Conservation (phyloP, 2,329 filamentous ascomycete genomes). For the Grosmannia clavigera region DNA sequence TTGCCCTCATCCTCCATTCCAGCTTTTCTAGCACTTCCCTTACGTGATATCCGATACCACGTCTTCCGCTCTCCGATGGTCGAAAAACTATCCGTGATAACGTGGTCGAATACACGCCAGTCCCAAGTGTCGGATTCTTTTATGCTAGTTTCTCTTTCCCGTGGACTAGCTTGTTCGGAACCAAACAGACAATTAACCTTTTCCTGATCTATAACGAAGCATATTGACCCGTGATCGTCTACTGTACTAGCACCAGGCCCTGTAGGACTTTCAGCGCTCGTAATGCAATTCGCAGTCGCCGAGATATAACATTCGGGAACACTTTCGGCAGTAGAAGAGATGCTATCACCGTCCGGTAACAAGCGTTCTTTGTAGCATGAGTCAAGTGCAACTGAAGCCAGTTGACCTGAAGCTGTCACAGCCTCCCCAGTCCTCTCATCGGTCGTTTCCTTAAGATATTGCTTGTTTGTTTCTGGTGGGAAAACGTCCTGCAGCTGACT, state of each 20-base stretch:
- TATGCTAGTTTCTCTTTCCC: neutral
- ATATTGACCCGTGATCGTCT: neutral
- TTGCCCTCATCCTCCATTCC: constrained; percentile 41
- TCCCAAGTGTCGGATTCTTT: neutral
- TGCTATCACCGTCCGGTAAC: neutral
- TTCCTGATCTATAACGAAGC: neutral
- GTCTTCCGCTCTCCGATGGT: constrained; percentile 45
- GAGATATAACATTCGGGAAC: neutral
- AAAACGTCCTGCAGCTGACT: constrained; percentile 36
- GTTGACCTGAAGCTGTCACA: neutral
- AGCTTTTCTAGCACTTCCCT: constrained; percentile 45
- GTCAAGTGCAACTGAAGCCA: neutral
- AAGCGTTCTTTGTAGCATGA: neutral
- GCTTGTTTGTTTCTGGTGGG: constrained; percentile 3
- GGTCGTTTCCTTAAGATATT: neutral
- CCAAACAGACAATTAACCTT: neutral
- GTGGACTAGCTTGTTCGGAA: neutral
- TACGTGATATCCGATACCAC: constrained; percentile 53
- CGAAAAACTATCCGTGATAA: constrained; percentile 40
- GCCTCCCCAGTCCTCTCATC: neutral
- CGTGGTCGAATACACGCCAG: constrained; percentile 29
- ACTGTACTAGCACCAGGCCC: neutral
- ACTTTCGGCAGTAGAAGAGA: too few relatives aligned
- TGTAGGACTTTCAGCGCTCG: neutral
- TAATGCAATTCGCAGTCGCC: neutral